Evolutionary conservation across 208 protist genomes (phyloP).

Genomic region (Cochliopodium minus): DNA sequence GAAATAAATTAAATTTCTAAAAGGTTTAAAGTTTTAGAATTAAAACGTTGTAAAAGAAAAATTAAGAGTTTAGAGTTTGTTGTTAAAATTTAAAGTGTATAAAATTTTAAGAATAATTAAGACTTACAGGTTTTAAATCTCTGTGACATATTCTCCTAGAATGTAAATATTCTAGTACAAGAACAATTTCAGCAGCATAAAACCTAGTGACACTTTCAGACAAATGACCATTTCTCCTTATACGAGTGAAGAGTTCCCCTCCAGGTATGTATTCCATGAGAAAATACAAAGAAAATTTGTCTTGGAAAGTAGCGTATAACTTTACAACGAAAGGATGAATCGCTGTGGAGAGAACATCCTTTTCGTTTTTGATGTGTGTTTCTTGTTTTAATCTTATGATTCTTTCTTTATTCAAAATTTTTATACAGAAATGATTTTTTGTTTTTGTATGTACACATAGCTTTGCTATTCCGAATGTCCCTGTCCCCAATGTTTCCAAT

Average conservation of each 20-base stretch:
- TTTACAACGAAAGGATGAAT: conserved; percentile 53
- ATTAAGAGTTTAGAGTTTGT: too few species aligned
- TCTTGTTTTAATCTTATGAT: conserved; percentile 49
- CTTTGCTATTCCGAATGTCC: conserved; percentile 46
- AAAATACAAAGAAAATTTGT: conserved; percentile 47
- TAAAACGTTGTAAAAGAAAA: too few species aligned
- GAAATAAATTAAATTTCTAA: too few species aligned
- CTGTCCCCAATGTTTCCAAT: conserved; percentile 35
- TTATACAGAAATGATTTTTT: conserved; percentile 41
- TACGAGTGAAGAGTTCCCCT: not conserved
- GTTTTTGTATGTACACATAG: conserved; percentile 26
- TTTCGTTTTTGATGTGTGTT: conserved; percentile 70
- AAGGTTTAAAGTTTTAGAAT: too few species aligned
- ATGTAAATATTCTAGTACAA: conserved; percentile 71
- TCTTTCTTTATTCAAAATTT: conserved; percentile 40
- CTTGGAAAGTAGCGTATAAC: conserved; percentile 29
- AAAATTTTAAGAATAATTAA: too few species aligned
- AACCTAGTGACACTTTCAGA: conserved; percentile 37
- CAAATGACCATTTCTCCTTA: conserved; percentile 22
- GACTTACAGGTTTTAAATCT: conserved; percentile 70
- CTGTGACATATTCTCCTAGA: conserved; percentile 73
- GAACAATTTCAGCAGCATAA: conserved; percentile 73
- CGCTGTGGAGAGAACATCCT: conserved; percentile 35
- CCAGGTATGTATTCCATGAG: conserved; percentile 18
- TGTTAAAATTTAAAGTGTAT: too few species aligned